Evolutionary conservation across 2,329 filamentous ascomycete genomes (phyloP).

Genomic region (Ophiostoma sp.): DNA sequence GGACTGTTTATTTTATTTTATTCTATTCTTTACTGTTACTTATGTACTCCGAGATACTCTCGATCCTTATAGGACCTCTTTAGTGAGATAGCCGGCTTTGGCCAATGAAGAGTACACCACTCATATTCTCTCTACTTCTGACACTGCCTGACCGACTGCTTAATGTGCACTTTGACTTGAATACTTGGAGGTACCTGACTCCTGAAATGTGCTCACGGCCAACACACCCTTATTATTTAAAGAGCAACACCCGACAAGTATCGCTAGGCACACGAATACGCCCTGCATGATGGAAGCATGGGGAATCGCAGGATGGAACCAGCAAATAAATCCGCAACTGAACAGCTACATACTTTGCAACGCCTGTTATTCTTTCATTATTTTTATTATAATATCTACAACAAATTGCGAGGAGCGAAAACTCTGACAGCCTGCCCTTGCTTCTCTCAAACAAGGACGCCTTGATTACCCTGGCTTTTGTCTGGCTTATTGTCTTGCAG

Average conservation of each 20-base stretch:
- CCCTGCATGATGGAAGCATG: neutral
- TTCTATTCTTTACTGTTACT: neutral
- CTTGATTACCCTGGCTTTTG: neutral
- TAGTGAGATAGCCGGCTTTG: neutral
- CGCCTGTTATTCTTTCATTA: neutral
- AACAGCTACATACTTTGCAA: too few species aligned
- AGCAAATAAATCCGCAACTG: neutral
- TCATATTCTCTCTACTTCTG: neutral
- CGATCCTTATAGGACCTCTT: neutral
- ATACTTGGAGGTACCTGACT: neutral
- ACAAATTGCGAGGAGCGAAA: neutral
- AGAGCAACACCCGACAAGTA: neutral
- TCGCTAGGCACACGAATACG: neutral
- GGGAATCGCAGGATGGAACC: neutral
- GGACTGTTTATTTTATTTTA: neutral
- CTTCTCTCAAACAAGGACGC: neutral
- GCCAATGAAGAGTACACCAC: constrained; percentile 1
- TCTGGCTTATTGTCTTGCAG: neutral
- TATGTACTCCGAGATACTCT: neutral
- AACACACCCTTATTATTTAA: constrained; percentile 1
- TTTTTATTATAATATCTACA: neutral
- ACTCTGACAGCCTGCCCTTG: neutral
- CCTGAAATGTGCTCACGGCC: neutral
- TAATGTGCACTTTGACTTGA: neutral
- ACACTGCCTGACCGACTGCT: neutral